Evolutionary conservation across 164 flowering plant genomes (phyloP).

Genomic region (Malania oleifera): DNA sequence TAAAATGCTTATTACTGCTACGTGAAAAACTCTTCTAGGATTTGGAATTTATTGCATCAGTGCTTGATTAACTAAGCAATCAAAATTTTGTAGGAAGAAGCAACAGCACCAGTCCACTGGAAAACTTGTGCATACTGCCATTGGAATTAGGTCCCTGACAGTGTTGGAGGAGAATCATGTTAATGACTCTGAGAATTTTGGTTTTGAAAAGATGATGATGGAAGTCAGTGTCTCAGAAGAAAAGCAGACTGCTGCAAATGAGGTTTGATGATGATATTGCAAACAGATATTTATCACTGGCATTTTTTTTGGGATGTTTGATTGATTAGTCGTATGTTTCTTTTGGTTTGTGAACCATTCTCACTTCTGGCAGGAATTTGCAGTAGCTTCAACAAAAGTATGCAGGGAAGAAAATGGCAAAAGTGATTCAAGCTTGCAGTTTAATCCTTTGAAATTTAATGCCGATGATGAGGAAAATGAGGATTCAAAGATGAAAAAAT

Average conservation of each 20-base stretch:
- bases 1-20: conserved; percentile 22
- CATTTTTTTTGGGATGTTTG: background rate
- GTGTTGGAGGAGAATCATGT: conserved; percentile 62
- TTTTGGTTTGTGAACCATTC: background rate
- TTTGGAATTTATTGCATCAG: background rate
- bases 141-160: conserved; percentile 66
- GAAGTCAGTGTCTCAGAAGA: conserved; percentile 11
- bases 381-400: background rate
- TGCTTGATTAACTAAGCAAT: background rate
- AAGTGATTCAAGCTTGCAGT: background rate
- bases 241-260: conserved; percentile 15
- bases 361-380: background rate
- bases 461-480: background rate
- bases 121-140: conserved; percentile 51
- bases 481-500: background rate
- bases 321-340: no score
- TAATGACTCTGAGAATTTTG: conserved; percentile 27
- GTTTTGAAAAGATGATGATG: conserved; percentile 3
- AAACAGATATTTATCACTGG: background rate
- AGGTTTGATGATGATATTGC: conserved; percentile 27
- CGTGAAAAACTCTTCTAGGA: no score
- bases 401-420: background rate
- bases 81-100: conserved; percentile 56
- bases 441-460: background rate
- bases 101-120: conserved; percentile 79